phyloP scores from a whole-genome alignment of 371 early-diverging fungal species.

The Lichtheimia ramosa region DNA sequence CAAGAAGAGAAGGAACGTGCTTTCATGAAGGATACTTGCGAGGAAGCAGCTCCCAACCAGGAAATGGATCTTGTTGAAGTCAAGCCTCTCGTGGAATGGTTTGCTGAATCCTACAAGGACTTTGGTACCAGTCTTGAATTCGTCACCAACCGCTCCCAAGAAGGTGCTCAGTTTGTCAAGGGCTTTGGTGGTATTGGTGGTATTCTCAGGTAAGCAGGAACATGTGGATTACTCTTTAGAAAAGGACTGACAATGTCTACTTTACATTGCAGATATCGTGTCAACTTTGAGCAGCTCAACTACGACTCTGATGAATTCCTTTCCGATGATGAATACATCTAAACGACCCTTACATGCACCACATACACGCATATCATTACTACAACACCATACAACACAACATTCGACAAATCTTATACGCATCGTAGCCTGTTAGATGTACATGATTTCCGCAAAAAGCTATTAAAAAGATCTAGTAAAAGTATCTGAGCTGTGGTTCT shows the following conservation, averaged over 20 bases:
- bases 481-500: background rate
- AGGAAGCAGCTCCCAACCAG: constrained; percentile 53
- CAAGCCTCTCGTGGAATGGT: constrained; percentile 90
- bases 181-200: constrained; percentile 99
- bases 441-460: constrained; percentile 1
- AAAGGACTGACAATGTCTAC: background rate
- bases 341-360: constrained; percentile 1
- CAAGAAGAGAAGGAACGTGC: constrained; percentile 76
- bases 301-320: constrained; percentile 56
- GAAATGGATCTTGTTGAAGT: constrained; percentile 79
- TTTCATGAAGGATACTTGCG: constrained; percentile 21
- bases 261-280: constrained; percentile 76
- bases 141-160: constrained; percentile 93
- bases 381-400: too few relatives aligned
- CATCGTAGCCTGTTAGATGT: background rate
- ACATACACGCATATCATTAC: too few relatives aligned
- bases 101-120: constrained; percentile 94
- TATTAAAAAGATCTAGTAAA: background rate
- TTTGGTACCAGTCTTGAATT: constrained; percentile 91
- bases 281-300: constrained; percentile 73
- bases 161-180: constrained; percentile 97
- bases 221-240: background rate
- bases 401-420: too few relatives aligned
- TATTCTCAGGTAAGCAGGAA: constrained; percentile 18
- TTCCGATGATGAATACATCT: constrained; percentile 34